Conservation (phyloP, 768 basidiomycete species). For the Chiua virens region DNA sequence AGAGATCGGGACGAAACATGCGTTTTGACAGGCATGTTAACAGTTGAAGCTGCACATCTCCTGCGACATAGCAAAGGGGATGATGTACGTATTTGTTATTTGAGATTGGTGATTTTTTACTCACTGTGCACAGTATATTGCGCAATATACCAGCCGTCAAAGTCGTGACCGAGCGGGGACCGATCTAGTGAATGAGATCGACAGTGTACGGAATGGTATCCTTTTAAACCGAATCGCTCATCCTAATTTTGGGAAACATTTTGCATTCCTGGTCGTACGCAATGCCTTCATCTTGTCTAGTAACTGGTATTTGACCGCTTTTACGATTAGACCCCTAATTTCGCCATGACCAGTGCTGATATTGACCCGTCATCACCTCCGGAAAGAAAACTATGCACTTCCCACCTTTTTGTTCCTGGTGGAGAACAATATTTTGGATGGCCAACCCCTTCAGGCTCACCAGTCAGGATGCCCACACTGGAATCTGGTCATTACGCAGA, state of each 20-base stretch:
- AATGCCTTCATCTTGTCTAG: background rate
- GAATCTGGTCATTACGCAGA: no score
- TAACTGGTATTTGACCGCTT: background rate
- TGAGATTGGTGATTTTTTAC: background rate
- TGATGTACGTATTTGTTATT: background rate
- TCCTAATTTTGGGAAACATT: background rate
- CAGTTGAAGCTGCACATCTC: background rate
- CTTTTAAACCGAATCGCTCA: slow-evolving; percentile 1
- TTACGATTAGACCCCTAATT: slow-evolving; percentile 2
- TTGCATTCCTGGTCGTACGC: slow-evolving; percentile 6
- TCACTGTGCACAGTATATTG: slow-evolving; percentile 3
- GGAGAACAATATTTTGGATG: background rate
- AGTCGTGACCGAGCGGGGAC: background rate
- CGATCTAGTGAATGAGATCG: background rate
- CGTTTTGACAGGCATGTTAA: background rate
- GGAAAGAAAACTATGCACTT: background rate
- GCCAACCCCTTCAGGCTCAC: background rate
- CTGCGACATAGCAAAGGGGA: slow-evolving; percentile 4
- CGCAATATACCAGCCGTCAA: background rate
- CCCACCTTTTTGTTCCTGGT: background rate
- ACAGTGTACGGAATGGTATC: slow-evolving; percentile 1
- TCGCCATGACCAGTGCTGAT: slow-evolving; percentile 1
- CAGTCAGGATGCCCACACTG: background rate
- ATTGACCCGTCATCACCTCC: background rate
- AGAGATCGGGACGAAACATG: background rate